phyloP scores from a whole-genome alignment of 2,329 filamentous ascomycete species.

The Fonsecaea erecta region DNA sequence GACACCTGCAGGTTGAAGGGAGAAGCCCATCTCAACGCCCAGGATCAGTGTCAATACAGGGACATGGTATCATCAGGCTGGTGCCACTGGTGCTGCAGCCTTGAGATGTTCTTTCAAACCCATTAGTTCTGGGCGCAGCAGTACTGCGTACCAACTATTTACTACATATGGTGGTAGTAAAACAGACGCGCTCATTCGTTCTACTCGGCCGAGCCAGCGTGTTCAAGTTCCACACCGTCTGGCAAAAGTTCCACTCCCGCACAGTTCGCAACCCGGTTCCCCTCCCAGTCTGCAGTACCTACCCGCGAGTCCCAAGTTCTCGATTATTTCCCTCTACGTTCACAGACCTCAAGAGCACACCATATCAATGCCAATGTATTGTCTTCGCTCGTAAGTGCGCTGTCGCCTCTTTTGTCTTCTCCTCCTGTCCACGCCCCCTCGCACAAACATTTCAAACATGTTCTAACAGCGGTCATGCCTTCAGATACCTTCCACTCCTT shows the following conservation, averaged over 20 bases:
- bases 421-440: not conserved
- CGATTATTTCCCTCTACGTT: not conserved
- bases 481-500: constrained; percentile 81
- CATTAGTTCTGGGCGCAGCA: not conserved
- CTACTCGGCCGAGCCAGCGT: not conserved
- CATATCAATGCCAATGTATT: constrained; percentile 60
- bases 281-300: not conserved
- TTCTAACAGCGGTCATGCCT: constrained; percentile 6
- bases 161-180: too few relatives aligned
- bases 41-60: not conserved
- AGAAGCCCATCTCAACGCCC: not conserved
- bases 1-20: too few relatives aligned
- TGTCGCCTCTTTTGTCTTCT: not conserved
- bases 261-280: not conserved
- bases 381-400: constrained; percentile 63
- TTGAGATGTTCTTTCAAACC: not conserved
- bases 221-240: not conserved
- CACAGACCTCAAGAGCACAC: not conserved
- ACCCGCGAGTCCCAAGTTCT: not conserved
- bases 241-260: not conserved
- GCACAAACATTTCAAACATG: not conserved
- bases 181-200: not conserved
- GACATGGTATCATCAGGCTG: not conserved
- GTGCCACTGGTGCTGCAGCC: not conserved
- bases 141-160: too few relatives aligned